Evolutionary conservation across 352 stramenopile genomes (phyloP), one percentile per base, ranked within the genome.

Genomic region (Poterioochromonas sp.): DNA sequence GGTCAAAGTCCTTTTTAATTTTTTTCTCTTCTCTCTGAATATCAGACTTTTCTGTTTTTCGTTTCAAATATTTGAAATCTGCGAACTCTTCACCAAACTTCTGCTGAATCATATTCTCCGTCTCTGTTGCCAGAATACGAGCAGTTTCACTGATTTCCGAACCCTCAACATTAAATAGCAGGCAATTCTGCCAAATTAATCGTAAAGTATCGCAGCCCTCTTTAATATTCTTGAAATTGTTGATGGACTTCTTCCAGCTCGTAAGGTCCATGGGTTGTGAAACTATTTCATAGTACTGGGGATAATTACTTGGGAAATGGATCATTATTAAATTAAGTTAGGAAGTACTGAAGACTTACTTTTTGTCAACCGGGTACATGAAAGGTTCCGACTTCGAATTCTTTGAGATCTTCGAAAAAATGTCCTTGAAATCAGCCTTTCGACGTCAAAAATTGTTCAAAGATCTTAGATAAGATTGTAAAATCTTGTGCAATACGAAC

Each of bases 161-260:
- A 1, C 71, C 71, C 34, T 63, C 43, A 35, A 20, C 12, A 69
- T 78, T 78, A 37, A 68, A 78, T 26, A 29, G 3, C 22, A 44
- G 3, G 32, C 71, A 78, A 29, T 78, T 78, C 1, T 29, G 1
- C 71, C 71, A 78, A 20, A 78, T 78, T 2, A 69, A 29, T 29
- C 40, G 43, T 18, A 69, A 8, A 51, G 11, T 11, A 65, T 37
- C 1, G 1, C 49, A n/a, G 12, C 20, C 37, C 18, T 71, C 62
- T 22, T 71, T 40, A 3, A 71, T 5, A 43, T 40, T 39, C 20
- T 3, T 44, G 18, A 20, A 58, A 40, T 29, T 20, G 20, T 18
- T 2, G 8, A 78, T 5, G 1, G 3, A 39, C 18, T 35, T 34
- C 47, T 68, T 65, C 20, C 49, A 64, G 32, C 41, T 69, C 1